phyloP scores from a whole-genome alignment of 116 monocot genomes.

The Iris pallida region DNA sequence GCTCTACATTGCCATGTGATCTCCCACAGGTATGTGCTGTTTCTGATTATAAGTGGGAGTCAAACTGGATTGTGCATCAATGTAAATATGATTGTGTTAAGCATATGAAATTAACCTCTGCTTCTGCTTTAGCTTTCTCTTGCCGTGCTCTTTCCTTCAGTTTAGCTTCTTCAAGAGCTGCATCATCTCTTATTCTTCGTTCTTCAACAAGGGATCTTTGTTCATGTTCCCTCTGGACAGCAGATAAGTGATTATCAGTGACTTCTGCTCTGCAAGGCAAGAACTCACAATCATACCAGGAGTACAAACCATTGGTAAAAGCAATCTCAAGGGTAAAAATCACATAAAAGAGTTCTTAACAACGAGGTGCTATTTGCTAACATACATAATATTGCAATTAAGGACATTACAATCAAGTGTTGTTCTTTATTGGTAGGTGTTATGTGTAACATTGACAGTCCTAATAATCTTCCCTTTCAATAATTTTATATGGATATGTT shows the following conservation, averaged over 20 bases:
- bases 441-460: neutral
- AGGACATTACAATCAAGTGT: neutral
- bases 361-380: neutral
- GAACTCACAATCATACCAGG: neutral
- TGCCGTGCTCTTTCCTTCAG: slow-evolving; percentile 56
- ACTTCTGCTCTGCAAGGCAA: slow-evolving; percentile 56
- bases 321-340: neutral
- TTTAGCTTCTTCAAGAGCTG: slow-evolving; percentile 76
- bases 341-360: neutral
- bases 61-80: too few species aligned
- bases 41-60: too few species aligned
- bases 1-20: too few species aligned
- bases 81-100: too few species aligned
- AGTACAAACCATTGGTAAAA: neutral
- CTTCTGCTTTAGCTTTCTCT: slow-evolving; percentile 72
- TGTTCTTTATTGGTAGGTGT: neutral
- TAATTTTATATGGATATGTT: too few species aligned
- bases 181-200: slow-evolving; percentile 79
- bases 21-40: too few species aligned
- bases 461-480: too few species aligned
- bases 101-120: slow-evolving; percentile 42
- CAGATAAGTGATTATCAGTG: slow-evolving; percentile 69
- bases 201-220: slow-evolving; percentile 84
- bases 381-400: neutral
- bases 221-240: slow-evolving; percentile 78